Conservation (phyloP, 2,329 filamentous ascomycete species). For the Verticillium tricorpus region DNA sequence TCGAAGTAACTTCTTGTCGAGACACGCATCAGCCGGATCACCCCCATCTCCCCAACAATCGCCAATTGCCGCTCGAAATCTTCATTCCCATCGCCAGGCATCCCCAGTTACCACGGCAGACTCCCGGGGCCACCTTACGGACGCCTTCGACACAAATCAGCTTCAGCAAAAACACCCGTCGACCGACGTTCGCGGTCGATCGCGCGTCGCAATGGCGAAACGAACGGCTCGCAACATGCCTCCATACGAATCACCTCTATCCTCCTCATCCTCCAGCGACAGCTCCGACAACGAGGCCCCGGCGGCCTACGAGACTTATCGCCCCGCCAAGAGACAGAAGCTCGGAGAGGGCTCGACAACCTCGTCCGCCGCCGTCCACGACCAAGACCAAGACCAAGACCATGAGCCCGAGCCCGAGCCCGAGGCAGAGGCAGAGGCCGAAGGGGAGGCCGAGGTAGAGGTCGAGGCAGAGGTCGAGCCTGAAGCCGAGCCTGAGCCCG, state of each 20-base stretch:
- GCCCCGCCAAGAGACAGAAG: constrained; percentile 31
- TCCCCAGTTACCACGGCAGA: not conserved
- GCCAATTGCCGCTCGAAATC: not conserved
- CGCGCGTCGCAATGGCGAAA: not conserved
- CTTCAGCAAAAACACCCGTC: not conserved
- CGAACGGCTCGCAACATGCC: not conserved
- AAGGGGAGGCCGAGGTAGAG: constrained; percentile 42
- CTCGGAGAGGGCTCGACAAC: constrained; percentile 26
- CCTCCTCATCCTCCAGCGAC: constrained; percentile 12
- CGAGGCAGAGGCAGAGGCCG: constrained; percentile 40
- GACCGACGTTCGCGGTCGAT: not conserved
- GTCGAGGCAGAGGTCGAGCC: constrained; percentile 20
- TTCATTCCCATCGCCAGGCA: not conserved
- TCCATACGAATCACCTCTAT: constrained; percentile 9
- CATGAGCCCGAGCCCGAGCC: constrained; percentile 19
- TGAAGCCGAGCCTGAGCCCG: constrained; percentile 40
- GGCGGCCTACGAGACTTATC: constrained; percentile 21
- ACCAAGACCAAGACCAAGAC: constrained; percentile 8
- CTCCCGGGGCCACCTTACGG: not conserved
- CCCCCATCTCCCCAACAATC: not conserved
- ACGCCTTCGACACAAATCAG: not conserved
- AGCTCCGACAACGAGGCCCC: constrained; percentile 12
- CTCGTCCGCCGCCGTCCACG: constrained; percentile 38
- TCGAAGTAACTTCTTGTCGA: not conserved
- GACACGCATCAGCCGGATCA: not conserved